A percentile compares a stretch with the other conserved stretches of the same genome.
Evolutionary conservation across 306 rosid species (phyloP).

Genomic region (Sicyos baderoa): DNA sequence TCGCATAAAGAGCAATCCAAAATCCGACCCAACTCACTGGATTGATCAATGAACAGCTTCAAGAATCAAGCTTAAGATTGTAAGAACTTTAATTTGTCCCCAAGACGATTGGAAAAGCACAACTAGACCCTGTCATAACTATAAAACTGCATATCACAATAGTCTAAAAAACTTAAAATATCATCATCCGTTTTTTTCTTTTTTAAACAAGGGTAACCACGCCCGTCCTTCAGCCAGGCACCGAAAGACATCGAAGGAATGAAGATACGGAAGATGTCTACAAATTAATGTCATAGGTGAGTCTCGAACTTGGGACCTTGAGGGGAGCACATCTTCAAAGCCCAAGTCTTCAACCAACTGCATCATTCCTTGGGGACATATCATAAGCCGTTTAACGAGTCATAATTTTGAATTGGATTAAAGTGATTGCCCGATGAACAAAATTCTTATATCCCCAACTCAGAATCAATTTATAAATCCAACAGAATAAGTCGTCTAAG

Average conservation of each 20-base stretch:
- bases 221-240: too few relatives aligned
- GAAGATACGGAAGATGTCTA: too few relatives aligned
- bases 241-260: too few relatives aligned
- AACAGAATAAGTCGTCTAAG: not conserved
- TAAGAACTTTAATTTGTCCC: not conserved
- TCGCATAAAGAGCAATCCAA: not conserved
- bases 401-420: not conserved
- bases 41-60: not conserved
- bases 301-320: too few relatives aligned
- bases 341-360: too few relatives aligned
- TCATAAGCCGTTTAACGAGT: not conserved
- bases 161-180: not conserved
- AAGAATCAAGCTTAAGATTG: not conserved
- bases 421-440: not conserved
- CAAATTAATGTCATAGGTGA: too few relatives aligned
- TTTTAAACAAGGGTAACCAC: too few relatives aligned
- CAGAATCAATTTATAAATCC: not conserved
- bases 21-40: slow-evolving; percentile 3
- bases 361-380: too few relatives aligned
- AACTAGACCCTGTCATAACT: not conserved
- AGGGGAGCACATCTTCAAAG: too few relatives aligned
- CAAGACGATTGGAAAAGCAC: not conserved
- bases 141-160: not conserved
- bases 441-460: not conserved
- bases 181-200: not conserved